Evolutionary conservation across 2,329 filamentous ascomycete genomes (phyloP), one percentile per base, ranked within the genome.

Genomic region (Arachnopeziza araneosa): DNA sequence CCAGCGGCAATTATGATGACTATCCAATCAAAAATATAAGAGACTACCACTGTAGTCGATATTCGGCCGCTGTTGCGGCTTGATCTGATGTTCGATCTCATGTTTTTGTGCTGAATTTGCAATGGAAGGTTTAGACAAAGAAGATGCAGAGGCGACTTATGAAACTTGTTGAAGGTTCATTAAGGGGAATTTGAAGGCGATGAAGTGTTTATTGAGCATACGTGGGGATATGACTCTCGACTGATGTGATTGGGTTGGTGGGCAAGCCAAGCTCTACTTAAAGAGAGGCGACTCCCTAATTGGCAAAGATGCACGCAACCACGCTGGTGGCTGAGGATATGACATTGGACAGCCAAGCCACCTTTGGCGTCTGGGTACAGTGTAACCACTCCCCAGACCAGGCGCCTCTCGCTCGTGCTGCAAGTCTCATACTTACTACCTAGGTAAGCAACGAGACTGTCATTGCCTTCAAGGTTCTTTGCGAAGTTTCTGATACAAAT

Each of bases 1-100:
- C 78, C 79, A 24, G 80, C 84, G 23, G 85, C 82, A 21, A 74
- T 79, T 49, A 88, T 74, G 60, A 90, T 82, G 60, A 90, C 78
- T 53, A 88, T 70, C 90, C 90, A 93, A 76, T 93, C 90, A 60
- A 90, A 75, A 54, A 87, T 75, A 71, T 93, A 93, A 3, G 88
- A 89, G 10, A 83, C 69, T 50, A 87, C 71, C 50, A 91, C 53
- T 4, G 61, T 50, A 6, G 62, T 50, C 23, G 69, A 70, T 52
- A 69, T 60, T 30, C 66, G 64, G 51, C 65, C 63, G 36, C 44
- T 50, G 44, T 56, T 58, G 57, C 58, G 62, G n/a, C 55, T 64
- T 36, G 63, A 64, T 32, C 61, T 23, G 17, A 62, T 50, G 51
- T 24, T 57, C 23, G 55, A 50, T 49, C 56, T 65, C 57, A 61